Conservation (phyloP, 2,329 filamentous ascomycete genomes). For the Purpureocillium lavendulum region DNA sequence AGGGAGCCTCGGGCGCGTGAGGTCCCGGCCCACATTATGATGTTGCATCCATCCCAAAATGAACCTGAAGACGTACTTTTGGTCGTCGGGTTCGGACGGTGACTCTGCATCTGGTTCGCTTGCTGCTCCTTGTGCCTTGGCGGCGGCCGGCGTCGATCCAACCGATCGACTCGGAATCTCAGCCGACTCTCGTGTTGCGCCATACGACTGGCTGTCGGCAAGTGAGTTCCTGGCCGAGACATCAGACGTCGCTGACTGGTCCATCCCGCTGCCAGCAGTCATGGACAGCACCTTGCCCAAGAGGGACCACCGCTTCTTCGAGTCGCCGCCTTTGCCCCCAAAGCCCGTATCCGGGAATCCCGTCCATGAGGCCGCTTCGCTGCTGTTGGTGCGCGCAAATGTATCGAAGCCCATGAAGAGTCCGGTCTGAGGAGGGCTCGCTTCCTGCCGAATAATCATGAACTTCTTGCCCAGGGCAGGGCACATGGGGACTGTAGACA, state of each 20-base stretch:
- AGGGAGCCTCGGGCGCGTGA: conserved; percentile 62
- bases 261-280: conserved; percentile 13
- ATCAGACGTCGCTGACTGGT: neutral
- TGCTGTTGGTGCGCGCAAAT: conserved; percentile 21
- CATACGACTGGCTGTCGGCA: neutral
- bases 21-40: conserved; percentile 49
- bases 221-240: neutral
- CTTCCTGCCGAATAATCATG: conserved; percentile 79
- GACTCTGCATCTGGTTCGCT: conserved; percentile 29
- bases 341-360: conserved; percentile 16
- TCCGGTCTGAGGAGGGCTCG: conserved; percentile 36
- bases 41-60: conserved; percentile 58
- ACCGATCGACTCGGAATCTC: conserved; percentile 11
- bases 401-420: conserved; percentile 43
- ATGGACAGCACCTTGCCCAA: conserved; percentile 53
- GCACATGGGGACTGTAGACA: conserved; percentile 73
- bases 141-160: too few relatives aligned
- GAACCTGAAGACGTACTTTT: conserved; percentile 65
- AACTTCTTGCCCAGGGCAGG: conserved; percentile 80
- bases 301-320: conserved; percentile 55
- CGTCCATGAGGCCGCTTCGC: conserved; percentile 13
- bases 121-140: too few relatives aligned
- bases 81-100: conserved; percentile 44
- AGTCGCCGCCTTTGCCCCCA: conserved; percentile 27
- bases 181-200: conserved; percentile 39